phyloP scores from a whole-genome alignment of 2,329 filamentous ascomycete species.

The Anthostomella pinea region DNA sequence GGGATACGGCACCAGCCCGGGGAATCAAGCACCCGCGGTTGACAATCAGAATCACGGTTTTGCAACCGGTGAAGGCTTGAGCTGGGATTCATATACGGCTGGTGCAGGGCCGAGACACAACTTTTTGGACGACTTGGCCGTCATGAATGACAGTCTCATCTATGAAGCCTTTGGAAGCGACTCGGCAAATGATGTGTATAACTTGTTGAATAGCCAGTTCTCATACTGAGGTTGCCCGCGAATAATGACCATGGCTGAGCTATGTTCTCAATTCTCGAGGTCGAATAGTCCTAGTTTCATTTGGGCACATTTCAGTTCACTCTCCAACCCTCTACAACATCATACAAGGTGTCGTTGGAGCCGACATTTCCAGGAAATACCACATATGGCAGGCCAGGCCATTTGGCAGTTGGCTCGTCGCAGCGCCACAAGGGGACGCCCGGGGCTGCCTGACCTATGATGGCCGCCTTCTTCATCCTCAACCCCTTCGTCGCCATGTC shows the following conservation, averaged over 20 bases:
- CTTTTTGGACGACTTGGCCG: constrained; percentile 18
- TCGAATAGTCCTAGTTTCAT: too few species aligned
- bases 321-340: too few species aligned
- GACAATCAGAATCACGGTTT: not conserved
- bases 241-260: too few species aligned
- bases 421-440: constrained; percentile 61
- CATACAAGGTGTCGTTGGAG: too few species aligned
- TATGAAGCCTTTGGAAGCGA: constrained; percentile 30
- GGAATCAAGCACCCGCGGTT: not conserved
- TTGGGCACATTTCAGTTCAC: too few species aligned
- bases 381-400: constrained; percentile 48
- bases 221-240: constrained; percentile 51
- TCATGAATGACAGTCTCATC: constrained; percentile 26
- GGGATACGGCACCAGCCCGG: constrained; percentile 6
- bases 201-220: constrained; percentile 15
- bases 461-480: constrained; percentile 49
- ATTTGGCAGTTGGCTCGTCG: constrained; percentile 49
- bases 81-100: constrained; percentile 5
- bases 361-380: too few species aligned
- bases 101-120: too few species aligned
- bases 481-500: constrained; percentile 58
- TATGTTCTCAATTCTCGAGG: too few species aligned
- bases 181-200: constrained; percentile 24
- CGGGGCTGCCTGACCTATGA: constrained; percentile 55
- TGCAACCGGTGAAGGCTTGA: not conserved